Base-by-base conservation (phyloP, 192 early-diverging fungal genomes). In the Backusella westeae region DNA sequence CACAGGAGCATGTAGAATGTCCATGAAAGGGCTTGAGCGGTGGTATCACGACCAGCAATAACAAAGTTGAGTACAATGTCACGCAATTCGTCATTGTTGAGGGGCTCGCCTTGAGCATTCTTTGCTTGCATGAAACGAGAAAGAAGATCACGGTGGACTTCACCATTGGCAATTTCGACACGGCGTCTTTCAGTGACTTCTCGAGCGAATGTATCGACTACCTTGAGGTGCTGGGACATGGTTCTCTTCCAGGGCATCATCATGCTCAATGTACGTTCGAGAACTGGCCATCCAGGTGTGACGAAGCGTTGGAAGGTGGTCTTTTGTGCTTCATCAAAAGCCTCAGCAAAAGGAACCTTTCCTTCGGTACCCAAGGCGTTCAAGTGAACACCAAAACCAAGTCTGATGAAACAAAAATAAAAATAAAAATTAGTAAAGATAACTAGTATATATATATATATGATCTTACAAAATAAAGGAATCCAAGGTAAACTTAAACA, bases 1-100 rank as follows among this genome's bases (percentile, higher is more conserved):
- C 44, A 68, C 8, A 83, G 69, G 0, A 88, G 72, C 26, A 74
- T 74, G 39, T 85, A 86, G 69, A 88, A 86, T 1, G 75, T 70
- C 87, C 87, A 88, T 1, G 85, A 86, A 19, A 88, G 70, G 12
- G 87, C 78, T 32, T 84, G 85, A 7, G 87, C 85, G 12, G 87
- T 88, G 1, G 87, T 88, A 44, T 88, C 86, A 34, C 81, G 69
- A 35, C 79, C 79, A 42, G 81, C 81, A 69, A 82, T 82, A 42
- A 82, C 73, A 34, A 82, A 79, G 34, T 82, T 82, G 34, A 82
- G 53, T 17, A 82, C 63, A 73, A 73, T 73, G 67, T 82, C 81
- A 9, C 81, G 69, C n/a, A 82, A 71, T 74, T 82, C 77, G 6
- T 72, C 73, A 46, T 78, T 69, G 44, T 34, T 77, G 10, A 82